phyloP scores from a whole-genome alignment of 2,329 filamentous ascomycete genomes.

The Fusarium sp. region DNA sequence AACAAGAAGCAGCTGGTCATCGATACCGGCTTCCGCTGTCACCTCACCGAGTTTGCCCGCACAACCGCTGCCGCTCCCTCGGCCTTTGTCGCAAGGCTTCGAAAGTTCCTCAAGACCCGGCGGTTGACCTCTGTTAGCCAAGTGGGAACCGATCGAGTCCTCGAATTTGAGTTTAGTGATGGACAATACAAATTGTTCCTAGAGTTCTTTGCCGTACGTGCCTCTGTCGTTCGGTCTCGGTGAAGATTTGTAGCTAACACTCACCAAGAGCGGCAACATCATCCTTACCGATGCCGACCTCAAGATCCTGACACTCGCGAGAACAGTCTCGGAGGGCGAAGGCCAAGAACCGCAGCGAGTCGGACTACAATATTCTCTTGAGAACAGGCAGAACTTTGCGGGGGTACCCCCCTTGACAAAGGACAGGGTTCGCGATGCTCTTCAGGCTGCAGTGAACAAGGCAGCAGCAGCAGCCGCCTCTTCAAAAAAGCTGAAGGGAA shows the following conservation, averaged over 20 bases:
- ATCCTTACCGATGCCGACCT: slow-evolving; percentile 89
- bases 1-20: slow-evolving; percentile 90
- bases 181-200: slow-evolving; percentile 88
- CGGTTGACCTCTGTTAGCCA: slow-evolving; percentile 85
- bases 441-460: slow-evolving; percentile 74
- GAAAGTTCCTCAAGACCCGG: slow-evolving; percentile 89
- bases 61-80: slow-evolving; percentile 88
- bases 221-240: neutral
- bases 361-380: slow-evolving; percentile 82
- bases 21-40: slow-evolving; percentile 95
- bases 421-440: slow-evolving; percentile 75
- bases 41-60: slow-evolving; percentile 90
- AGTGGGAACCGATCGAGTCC: slow-evolving; percentile 91
- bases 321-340: slow-evolving; percentile 83
- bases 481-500: slow-evolving; percentile 77
- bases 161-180: slow-evolving; percentile 93
- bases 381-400: slow-evolving; percentile 84
- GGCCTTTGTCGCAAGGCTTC: slow-evolving; percentile 83
- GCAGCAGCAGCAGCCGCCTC: slow-evolving; percentile 59
- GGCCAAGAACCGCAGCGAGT: slow-evolving; percentile 86
- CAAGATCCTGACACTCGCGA: slow-evolving; percentile 83
- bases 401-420: slow-evolving; percentile 81
- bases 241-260: slow-evolving; percentile 17
- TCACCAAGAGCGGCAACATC: slow-evolving; percentile 80
- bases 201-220: slow-evolving; percentile 85